phyloP scores from a whole-genome alignment of 2,329 filamentous ascomycete genomes.

The Plectosphaerella sp. region DNA sequence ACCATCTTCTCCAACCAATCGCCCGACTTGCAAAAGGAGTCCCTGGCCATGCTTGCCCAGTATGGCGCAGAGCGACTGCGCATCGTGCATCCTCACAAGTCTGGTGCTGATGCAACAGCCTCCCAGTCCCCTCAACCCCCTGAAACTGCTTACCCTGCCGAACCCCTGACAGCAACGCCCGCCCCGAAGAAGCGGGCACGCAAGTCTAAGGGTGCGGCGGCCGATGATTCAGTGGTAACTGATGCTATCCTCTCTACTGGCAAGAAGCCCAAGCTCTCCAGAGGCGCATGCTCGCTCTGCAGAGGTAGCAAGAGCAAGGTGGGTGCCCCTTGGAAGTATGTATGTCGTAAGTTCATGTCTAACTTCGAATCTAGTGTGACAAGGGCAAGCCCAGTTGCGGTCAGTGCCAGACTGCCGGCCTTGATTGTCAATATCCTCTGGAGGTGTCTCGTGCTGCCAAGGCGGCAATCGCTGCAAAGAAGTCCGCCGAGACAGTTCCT shows the following conservation, averaged over 20 bases:
- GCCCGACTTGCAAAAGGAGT: conserved; percentile 48
- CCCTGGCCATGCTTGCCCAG: conserved; percentile 49
- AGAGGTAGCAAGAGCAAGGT: conserved; percentile 34
- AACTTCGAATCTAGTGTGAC: conserved; percentile 29
- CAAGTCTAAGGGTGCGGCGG: conserved; percentile 6
- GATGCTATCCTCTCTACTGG: background rate
- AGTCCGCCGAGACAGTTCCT: conserved; percentile 13
- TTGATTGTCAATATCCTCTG: conserved; percentile 34
- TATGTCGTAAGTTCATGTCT: conserved; percentile 2
- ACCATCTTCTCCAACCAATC: conserved; percentile 57
- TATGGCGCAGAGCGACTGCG: conserved; percentile 54
- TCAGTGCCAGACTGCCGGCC: conserved; percentile 25
- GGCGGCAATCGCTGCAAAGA: conserved; percentile 10
- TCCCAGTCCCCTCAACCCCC: conserved; percentile 15
- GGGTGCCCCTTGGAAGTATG: conserved; percentile 5
- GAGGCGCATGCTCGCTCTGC: conserved; percentile 31
- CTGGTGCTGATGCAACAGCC: conserved; percentile 10
- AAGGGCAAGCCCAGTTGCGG: conserved; percentile 33
- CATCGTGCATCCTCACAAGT: conserved; percentile 49
- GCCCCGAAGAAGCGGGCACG: conserved; percentile 9
- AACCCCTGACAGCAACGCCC: conserved; percentile 4
- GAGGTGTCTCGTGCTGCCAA: conserved; percentile 17
- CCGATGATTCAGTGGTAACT: background rate
- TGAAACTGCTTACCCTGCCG: conserved; percentile 7
- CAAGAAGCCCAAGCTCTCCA: conserved; percentile 14